Evolutionary conservation across 306 rosid genomes (phyloP), one percentile per base, ranked within the genome.

Genomic region (Glycine tomentella): DNA sequence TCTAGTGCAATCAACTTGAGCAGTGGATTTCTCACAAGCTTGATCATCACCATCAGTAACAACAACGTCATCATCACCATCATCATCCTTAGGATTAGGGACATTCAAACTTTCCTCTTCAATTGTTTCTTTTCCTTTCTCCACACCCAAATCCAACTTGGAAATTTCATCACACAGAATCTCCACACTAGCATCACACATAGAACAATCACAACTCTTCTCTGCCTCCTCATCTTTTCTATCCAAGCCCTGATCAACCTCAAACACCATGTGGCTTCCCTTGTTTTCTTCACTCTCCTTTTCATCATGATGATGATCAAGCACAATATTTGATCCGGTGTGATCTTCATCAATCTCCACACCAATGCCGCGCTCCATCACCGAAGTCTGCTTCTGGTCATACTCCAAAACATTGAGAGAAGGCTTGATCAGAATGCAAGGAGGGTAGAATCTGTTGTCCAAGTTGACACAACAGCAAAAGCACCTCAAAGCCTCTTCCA

Each of bases 391-490:
- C 77, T 90, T 92, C 83, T 86, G 87, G 25, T 86, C 31, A 80
- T 72, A 90, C 74, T 81, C 97, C 83, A 91, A 88, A 90, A 75
- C 87, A 25, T 75, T 83, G 89, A 89, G 83, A 78, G 94, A 85
- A 53, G 97, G 98, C 74, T 93, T 90, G 42, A 90, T 74, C 61
- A 91, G 66, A 85, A 88, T 69, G 78, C 95, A 91, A 85, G 97
- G 92, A 79, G 91, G 84, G 86, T 86, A 88, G 44, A 85, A 82
- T 36, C 91, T 87, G 80, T 40, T 73, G 50, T 84, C 86, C 74
- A 93, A 81, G 51, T 74, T 79, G 58, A 80, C 86, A 40, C 96
- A 93, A 72, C 99, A 95, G 86, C 99, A 95, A 75, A 94, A 92
- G 84, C 98, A 92, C 52, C 8, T 85, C 36, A 74, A 81, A 84